A percentile compares a stretch with the other conserved stretches of the same genome.
phyloP scores from a whole-genome alignment of 2,329 filamentous ascomycete species.

The Coniochaeta hoffmannii region DNA sequence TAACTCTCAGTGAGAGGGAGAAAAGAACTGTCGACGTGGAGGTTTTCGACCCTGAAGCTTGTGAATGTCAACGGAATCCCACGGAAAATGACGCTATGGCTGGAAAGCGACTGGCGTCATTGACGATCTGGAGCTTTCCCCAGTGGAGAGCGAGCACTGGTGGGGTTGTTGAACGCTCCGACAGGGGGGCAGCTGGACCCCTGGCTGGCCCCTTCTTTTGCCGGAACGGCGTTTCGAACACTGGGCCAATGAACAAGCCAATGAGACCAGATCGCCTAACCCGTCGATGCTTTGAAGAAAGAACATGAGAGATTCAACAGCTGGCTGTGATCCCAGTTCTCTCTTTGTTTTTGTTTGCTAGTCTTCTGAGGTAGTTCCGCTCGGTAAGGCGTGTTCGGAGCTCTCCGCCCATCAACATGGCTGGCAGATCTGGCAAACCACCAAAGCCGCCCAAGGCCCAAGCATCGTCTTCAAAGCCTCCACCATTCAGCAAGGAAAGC shows the following conservation, averaged over 20 bases:
- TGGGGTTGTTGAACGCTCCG: neutral
- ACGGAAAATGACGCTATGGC: conserved; percentile 1
- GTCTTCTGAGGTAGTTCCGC: neutral
- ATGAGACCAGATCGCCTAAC: conserved; percentile 12
- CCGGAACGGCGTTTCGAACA: conserved; percentile 10
- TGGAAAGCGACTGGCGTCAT: neutral
- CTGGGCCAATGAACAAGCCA: conserved; percentile 10
- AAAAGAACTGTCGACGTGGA: neutral
- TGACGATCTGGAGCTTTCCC: neutral
- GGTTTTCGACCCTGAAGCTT: neutral
- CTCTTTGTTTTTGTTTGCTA: neutral
- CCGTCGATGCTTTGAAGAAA: neutral
- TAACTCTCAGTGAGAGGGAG: neutral
- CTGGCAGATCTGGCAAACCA: conserved; percentile 11
- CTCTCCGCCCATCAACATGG: conserved; percentile 18
- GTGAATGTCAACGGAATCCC: neutral
- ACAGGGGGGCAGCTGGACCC: neutral
- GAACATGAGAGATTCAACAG: conserved; percentile 4
- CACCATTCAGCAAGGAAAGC: conserved; percentile 36
- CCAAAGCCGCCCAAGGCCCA: neutral
- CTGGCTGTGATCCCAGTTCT: conserved; percentile 1
- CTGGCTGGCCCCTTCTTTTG: neutral
- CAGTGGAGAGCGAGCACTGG: neutral
- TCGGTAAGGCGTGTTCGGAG: neutral
- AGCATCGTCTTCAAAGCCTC: neutral